phyloP scores from a whole-genome alignment of 2,329 filamentous ascomycete species.

The Drechslerella stenobrocha region DNA sequence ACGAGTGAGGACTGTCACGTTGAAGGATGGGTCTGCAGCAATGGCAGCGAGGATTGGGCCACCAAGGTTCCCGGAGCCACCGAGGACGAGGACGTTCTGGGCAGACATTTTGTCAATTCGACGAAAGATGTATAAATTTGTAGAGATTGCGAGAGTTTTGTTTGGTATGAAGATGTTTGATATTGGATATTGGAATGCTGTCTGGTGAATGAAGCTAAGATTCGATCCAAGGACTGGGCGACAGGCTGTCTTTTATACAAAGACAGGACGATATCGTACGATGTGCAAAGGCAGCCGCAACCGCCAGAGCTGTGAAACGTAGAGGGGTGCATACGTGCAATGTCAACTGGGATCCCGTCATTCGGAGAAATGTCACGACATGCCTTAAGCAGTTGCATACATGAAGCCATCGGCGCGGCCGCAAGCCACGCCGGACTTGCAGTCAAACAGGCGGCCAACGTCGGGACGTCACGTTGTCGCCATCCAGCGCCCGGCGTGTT shows the following conservation, averaged over 20 bases:
- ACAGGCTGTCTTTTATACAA: neutral
- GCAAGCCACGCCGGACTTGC: neutral
- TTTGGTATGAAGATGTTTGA: too few species aligned
- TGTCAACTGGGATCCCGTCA: neutral
- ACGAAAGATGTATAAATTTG: neutral
- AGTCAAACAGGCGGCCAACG: neutral
- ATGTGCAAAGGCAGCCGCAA: too few species aligned
- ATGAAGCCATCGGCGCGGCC: neutral
- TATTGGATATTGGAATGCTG: conserved; percentile 1
- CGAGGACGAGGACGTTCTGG: conserved; percentile 43
- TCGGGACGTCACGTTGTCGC: conserved; percentile 17
- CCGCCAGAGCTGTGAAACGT: too few species aligned
- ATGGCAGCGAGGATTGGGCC: conserved; percentile 25
- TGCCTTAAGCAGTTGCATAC: neutral
- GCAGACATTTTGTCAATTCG: conserved; percentile 23
- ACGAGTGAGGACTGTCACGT: conserved; percentile 63
- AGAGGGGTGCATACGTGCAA: too few species aligned
- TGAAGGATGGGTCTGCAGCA: conserved; percentile 54
- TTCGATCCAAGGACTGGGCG: neutral
- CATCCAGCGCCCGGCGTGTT: conserved; percentile 6
- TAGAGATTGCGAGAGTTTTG: neutral
- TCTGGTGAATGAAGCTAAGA: neutral
- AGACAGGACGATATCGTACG: too few species aligned
- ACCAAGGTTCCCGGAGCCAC: conserved; percentile 34
- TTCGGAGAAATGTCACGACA: neutral